Evolutionary conservation across 1,284 basidiomycete species (phyloP).

Genomic region (Fomitopsis betulina): DNA sequence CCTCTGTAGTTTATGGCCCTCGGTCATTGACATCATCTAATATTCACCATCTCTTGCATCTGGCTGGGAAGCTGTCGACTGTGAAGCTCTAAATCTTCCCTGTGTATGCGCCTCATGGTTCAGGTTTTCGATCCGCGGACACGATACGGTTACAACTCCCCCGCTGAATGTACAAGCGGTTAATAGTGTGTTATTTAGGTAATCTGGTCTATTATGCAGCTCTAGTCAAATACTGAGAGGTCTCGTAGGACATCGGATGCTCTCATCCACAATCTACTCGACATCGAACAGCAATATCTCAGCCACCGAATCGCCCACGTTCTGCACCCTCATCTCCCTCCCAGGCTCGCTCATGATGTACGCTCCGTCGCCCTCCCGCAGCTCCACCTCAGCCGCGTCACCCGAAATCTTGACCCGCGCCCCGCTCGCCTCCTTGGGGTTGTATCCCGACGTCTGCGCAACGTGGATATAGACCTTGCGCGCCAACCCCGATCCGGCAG

Average conservation of each 20-base stretch:
- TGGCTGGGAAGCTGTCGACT: neutral
- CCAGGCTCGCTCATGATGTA: conserved; percentile 50
- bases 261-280: conserved; percentile 31
- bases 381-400: conserved; percentile 34
- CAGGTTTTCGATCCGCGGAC: no score
- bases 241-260: no score
- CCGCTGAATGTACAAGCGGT: no score
- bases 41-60: neutral
- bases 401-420: conserved; percentile 41
- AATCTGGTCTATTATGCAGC: no score
- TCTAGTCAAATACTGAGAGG: no score
- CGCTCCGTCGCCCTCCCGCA: conserved; percentile 70
- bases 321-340: conserved; percentile 49
- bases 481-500: neutral
- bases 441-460: conserved; percentile 76
- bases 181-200: no score
- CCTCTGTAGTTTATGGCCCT: conserved; percentile 45
- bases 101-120: no score
- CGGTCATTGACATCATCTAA: conserved; percentile 50
- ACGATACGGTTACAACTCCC: no score
- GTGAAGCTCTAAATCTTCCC: no score
- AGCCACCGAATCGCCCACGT: conserved; percentile 51
- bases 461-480: conserved; percentile 66
- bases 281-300: conserved; percentile 77
- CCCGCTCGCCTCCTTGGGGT: conserved; percentile 45